Percentiles rank a stretch among this genome's conserved stretches.
Conservation (phyloP, 768 basidiomycete genomes). For the Suillus subluteus region DNA sequence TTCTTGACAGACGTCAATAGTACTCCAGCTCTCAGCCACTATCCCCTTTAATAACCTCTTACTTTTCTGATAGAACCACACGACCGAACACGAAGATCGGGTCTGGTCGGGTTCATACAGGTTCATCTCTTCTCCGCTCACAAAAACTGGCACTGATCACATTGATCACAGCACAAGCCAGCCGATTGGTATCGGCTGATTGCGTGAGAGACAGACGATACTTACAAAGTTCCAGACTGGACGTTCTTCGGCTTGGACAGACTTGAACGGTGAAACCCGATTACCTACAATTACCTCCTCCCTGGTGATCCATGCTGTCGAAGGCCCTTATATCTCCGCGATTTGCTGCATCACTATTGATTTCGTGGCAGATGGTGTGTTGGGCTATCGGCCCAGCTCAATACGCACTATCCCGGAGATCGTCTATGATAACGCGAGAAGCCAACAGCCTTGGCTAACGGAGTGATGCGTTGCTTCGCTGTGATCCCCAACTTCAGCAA, state of each 20-base stretch:
- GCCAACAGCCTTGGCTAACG: neutral
- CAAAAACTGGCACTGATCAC: neutral
- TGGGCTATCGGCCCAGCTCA: neutral
- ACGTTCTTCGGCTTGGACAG: slow-evolving; percentile 1
- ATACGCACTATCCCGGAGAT: slow-evolving; percentile 5
- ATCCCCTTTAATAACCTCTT: slow-evolving; percentile 1
- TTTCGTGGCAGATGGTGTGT: neutral
- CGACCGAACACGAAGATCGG: slow-evolving; percentile 2
- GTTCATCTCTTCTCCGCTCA: neutral
- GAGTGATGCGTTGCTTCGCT: neutral
- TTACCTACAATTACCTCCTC: neutral
- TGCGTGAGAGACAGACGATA: slow-evolving; percentile 4
- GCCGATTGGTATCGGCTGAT: neutral
- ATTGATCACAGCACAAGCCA: neutral
- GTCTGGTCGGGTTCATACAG: neutral
- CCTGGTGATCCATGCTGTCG: neutral
- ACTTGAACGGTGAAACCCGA: neutral
- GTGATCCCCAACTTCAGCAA: neutral
- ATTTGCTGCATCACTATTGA: neutral
- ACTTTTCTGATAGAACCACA: slow-evolving; percentile 7
- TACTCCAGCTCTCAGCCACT: neutral
- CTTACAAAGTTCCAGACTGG: neutral
- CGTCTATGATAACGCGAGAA: slow-evolving; percentile 16
- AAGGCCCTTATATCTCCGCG: neutral
- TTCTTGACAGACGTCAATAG: neutral